A percentile compares a stretch with the other conserved stretches of the same genome.
Evolutionary conservation across 1,284 basidiomycete genomes (phyloP).

Genomic region (Ceratobasidium sp.): DNA sequence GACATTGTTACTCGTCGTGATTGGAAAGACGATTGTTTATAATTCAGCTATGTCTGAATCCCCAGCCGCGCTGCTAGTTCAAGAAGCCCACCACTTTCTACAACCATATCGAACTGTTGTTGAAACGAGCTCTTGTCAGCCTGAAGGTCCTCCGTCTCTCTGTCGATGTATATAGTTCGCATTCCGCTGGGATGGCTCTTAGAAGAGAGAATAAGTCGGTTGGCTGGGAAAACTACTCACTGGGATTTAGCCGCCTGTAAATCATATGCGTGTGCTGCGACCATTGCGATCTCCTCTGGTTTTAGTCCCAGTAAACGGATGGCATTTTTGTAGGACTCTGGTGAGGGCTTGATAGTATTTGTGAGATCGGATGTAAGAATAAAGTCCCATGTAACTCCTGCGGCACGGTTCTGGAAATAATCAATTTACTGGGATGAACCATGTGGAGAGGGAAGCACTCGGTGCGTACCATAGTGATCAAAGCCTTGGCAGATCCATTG

Average conservation of each 20-base stretch:
- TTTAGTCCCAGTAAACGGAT: conserved; percentile 50
- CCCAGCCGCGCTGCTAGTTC: conserved; percentile 49
- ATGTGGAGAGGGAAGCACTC: no score
- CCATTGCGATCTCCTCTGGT: conserved; percentile 54
- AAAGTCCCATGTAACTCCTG: conserved; percentile 52
- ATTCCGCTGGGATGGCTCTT: conserved; percentile 46
- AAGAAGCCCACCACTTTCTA: conserved; percentile 51
- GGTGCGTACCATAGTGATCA: conserved; percentile 51
- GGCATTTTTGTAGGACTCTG: conserved; percentile 53
- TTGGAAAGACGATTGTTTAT: no score
- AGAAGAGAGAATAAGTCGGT: background rate
- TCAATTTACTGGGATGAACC: no score
- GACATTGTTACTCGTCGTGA: no score
- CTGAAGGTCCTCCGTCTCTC: conserved; percentile 53
- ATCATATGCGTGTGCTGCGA: conserved; percentile 56
- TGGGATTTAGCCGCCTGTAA: conserved; percentile 53
- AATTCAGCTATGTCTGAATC: background rate
- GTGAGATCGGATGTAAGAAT: conserved; percentile 54
- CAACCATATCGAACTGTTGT: conserved; percentile 50
- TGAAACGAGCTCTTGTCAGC: conserved; percentile 40
- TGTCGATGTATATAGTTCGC: conserved; percentile 55
- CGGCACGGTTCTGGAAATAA: conserved; percentile 51
- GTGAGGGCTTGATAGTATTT: conserved; percentile 55
- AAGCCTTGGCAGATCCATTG: conserved; percentile 50
- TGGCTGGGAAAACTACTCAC: conserved; percentile 48